These are phyloP conservation scores for Nicotiana attenuata DNA, from an alignment of 257 asterid genomes.

Conservation along the genomic window DNA sequence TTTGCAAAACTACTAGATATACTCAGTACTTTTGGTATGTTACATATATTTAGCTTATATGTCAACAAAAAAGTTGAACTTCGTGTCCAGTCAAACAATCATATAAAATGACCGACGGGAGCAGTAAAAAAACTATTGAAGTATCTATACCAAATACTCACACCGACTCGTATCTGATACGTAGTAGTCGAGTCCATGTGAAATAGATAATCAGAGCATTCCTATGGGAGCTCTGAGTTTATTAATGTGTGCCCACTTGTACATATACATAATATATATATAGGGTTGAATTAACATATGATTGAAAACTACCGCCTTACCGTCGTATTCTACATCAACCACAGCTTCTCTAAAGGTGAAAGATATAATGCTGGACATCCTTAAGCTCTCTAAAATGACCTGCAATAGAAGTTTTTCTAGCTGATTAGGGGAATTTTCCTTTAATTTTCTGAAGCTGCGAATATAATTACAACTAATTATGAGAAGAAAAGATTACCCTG, in stretches of 20 bases:
- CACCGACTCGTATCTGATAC: not conserved
- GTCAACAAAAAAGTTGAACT: not conserved
- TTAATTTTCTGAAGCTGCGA: not conserved
- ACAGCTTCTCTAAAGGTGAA: constrained; percentile 94
- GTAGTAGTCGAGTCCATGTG: not conserved
- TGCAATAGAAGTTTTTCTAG: constrained; percentile 12
- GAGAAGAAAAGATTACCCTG: constrained; percentile 36
- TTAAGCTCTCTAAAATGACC: constrained; percentile 80
- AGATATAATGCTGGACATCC: constrained; percentile 89
- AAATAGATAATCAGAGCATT: not conserved
- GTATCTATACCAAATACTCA: not conserved
- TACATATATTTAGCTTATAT: not conserved
- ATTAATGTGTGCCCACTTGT: not conserved
- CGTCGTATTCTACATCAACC: constrained; percentile 76
- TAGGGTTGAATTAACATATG: not conserved
- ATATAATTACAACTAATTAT: not conserved
- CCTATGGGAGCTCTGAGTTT: not conserved
- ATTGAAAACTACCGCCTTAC: constrained; percentile 23
- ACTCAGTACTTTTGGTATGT: not conserved
- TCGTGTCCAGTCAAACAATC: not conserved
- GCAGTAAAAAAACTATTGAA: not conserved
- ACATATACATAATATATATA: no score
- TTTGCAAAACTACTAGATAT: not conserved
- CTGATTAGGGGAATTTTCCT: not conserved
- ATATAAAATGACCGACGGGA: not conserved